Evolutionary conservation across 2,329 filamentous ascomycete genomes (phyloP), one percentile per base, ranked within the genome.

Genomic region (Lizonia empirigonia): DNA sequence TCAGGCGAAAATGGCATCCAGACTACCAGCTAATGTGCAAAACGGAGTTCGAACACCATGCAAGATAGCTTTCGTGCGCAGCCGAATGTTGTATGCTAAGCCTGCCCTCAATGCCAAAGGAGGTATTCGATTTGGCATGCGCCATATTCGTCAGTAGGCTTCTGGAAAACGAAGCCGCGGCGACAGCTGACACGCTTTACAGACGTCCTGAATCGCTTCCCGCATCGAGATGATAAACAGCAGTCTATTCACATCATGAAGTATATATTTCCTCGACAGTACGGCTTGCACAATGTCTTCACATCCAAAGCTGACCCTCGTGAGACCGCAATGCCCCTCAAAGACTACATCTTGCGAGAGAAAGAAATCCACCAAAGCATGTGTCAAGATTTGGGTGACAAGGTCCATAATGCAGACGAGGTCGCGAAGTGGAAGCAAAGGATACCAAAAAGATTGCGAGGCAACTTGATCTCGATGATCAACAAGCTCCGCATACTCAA

Each of bases 181-280:
- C 20, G 4, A 30, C 27, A 23, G n/a, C 67, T 68, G 20, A 69
- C 44, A 34, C 34, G 8, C 22, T 16, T 7, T 7, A 13, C 46
- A 95, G 90, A 97, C 76, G 85, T 92, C 2, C 73, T 97, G 19
- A 96, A 94, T 67, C 85, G 91, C 18, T 88, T 81, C 58, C 74
- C 80, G 27, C 64, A 81, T 62, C 53, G 72, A 32, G 55, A 75
- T 29, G 76, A 82, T 61, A 64, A 77, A 1, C 66, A 73, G 10
- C 82, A 87, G 56, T 89, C 85, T 0, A 67, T 85, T 9, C 89
- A 88, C 60, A 74, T 96, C 16, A 84, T 96, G 82, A 94, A 93
- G 78, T 93, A 97, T 72, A 86, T 99, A 1, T 99, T 99, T 62
- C 94, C 94, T 24, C 82, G 87, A 9, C 92, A 97, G 65, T 97